Base-by-base conservation (phyloP, 1,139 yeast genomes). In the Protomyces lactucae-debilis region DNA sequence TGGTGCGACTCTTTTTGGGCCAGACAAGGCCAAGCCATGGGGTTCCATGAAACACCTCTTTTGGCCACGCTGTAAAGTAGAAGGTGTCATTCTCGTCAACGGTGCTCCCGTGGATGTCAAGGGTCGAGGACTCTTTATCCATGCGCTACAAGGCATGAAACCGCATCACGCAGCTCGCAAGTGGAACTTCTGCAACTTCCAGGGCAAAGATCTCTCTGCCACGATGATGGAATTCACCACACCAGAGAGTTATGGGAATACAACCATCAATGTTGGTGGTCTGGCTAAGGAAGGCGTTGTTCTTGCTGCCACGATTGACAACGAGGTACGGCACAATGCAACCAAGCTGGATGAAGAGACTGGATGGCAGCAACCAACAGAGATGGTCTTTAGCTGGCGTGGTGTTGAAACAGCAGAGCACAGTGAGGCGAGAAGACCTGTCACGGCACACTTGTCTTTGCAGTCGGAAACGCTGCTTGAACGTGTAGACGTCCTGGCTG, bases 81-180 rank as follows among this genome's bases (percentile, higher is more conserved):
- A 72, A 25, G 99, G 99, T 71, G 79, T 83, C 37, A 77, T 93
- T 60, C 71, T 72, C 37, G 72, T 77, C 65, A 72, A 73, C 59
- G 74, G 75, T 57, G 68, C 72, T 35, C 74, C 72, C 35, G 65
- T 71, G 23, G 70, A 66, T 37, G 66, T 77, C 35, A 76, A 76
- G 25, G 90, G 88, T 54, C 78, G 72, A 65, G 84, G 90, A 65
- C 87, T 92, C 96, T 91, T 86, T 74, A 96, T 93, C 60, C 87
- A 89, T 95, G 99, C 99, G n/a, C 78, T 91, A 71, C 99, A 93
- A 79, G 98, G 98, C 68, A 92, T 93, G 98, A 93, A 93, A 77
- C 99, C 99, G 14, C 98, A 93, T 76, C 99, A 93, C 76, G 97
- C 97, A 43, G 99, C 99, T 65, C 89, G 95, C 69, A 78, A 91